These are phyloP conservation scores for Vickermania spadyakhi DNA, from an alignment of 208 protist species.

Conservation along the genomic window DNA sequence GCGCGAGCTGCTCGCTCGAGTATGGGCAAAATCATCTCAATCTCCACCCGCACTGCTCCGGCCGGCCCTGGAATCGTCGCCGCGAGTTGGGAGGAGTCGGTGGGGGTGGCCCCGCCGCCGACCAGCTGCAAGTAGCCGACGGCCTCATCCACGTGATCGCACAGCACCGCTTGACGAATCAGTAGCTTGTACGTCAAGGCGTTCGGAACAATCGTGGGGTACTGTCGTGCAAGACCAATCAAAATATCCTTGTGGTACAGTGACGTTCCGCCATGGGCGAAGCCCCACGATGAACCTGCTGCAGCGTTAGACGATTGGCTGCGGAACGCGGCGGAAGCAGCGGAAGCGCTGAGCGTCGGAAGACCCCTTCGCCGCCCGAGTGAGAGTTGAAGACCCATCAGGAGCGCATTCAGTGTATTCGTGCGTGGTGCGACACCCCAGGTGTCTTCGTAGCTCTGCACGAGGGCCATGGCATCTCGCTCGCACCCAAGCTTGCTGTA, in stretches of 20 bases:
- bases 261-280: slow-evolving; percentile 32
- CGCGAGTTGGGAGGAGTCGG: not conserved
- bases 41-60: slow-evolving; percentile 52
- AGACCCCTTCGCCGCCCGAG: slow-evolving; percentile 4
- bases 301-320: not conserved
- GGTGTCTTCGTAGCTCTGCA: slow-evolving; percentile 34
- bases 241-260: slow-evolving; percentile 48
- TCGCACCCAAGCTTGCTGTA: slow-evolving; percentile 53
- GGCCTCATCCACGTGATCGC: slow-evolving; percentile 74
- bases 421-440: slow-evolving; percentile 59
- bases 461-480: slow-evolving; percentile 47
- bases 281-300: slow-evolving; percentile 11
- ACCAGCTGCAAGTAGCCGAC: slow-evolving; percentile 65
- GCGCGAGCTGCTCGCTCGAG: slow-evolving; percentile 67
- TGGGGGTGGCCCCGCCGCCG: slow-evolving; percentile 5
- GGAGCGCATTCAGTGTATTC: slow-evolving; percentile 64
- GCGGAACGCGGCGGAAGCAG: not conserved
- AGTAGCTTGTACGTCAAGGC: slow-evolving; percentile 64
- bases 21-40: slow-evolving; percentile 83
- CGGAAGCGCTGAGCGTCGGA: not conserved
- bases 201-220: slow-evolving; percentile 37
- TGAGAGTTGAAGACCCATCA: slow-evolving; percentile 26
- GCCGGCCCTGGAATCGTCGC: slow-evolving; percentile 16
- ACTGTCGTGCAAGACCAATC: slow-evolving; percentile 36
- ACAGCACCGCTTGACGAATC: slow-evolving; percentile 68